Base-by-base conservation (phyloP, 352 stramenopile species). In the Phytophthora hybrid region DNA sequence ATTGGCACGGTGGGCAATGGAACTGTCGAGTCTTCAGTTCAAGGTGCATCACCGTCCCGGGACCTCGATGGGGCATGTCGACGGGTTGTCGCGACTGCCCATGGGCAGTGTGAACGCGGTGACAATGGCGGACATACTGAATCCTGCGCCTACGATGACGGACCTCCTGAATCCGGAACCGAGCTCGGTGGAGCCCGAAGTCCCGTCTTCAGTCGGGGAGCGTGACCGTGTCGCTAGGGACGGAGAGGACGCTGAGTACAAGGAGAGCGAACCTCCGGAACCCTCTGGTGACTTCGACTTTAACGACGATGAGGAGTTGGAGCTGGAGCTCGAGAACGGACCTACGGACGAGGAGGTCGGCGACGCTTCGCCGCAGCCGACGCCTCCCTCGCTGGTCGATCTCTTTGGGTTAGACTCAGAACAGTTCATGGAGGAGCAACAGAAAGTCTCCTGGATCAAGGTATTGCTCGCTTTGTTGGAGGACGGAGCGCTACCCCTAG, bases 1-100 rank as follows among this genome's bases (percentile, higher is more conserved):
- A 14, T 10, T 67, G 32, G 60, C 60, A 7, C n/a, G 49, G 34
- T 67, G 60, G 49, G 49, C 34, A 1, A 60, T 59, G 60, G 60
- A 67, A 13, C 19, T 60, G 2, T 67, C 60, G 1, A 56, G 59
- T 26, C 14, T 67, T 9, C 60, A 52, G 26, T 59, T 59, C 32
- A 59, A 60, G 21, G 47, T 67, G 5, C 46, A 59, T 34, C 60
- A 59, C 14, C 52, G 52, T 5, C 29, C 60, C 3, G 49, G 49
- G 6, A 67, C 31, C 3, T 18, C 26, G 9, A 60, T 67, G 47
- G 49, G 32, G 0, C 60, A 67, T 26, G 60, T 55, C 9, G 59
- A 66, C 13, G 59, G 59, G 16, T 13, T 66, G 29, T 59, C 47
- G 4, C 59, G 46, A 4, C 21, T 66, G 31, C 59, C 47, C 0